Percentiles rank a stretch among this genome's conserved stretches.
phyloP scores from a whole-genome alignment of 441 rosid genomes.

The Eruca vesicaria region DNA sequence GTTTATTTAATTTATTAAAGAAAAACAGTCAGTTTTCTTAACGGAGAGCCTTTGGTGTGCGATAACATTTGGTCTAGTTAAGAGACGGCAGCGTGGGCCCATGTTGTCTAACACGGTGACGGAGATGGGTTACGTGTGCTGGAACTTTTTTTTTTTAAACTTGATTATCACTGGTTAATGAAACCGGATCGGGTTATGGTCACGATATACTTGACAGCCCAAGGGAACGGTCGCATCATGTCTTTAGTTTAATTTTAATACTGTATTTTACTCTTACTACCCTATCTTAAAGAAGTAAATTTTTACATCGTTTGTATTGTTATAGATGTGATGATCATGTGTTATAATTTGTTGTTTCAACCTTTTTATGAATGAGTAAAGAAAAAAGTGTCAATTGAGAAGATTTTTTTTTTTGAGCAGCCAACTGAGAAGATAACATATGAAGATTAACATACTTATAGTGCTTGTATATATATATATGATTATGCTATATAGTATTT shows the following conservation, averaged over 20 bases:
- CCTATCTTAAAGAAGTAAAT: background rate
- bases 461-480: background rate
- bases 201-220: conserved; percentile 33
- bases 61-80: conserved; percentile 19
- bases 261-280: background rate
- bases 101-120: conserved; percentile 47
- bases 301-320: conserved; percentile 30
- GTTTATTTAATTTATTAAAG: background rate
- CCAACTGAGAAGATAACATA: too few species aligned
- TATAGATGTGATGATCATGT: conserved; percentile 14
- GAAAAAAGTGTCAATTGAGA: background rate
- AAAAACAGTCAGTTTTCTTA: conserved; percentile 31
- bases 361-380: background rate
- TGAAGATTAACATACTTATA: background rate
- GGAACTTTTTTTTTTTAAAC: too few species aligned
- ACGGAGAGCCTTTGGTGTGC: conserved; percentile 33
- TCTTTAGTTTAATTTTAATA: conserved; percentile 7
- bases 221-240: conserved; percentile 38
- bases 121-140: conserved; percentile 46
- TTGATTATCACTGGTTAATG: conserved; percentile 25
- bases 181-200: conserved; percentile 40
- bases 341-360: background rate
- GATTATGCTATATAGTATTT: background rate
- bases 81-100: conserved; percentile 42
- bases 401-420: too few species aligned